Evolutionary conservation across 768 basidiomycete species (phyloP).

Genomic region (Pholiota microspora): DNA sequence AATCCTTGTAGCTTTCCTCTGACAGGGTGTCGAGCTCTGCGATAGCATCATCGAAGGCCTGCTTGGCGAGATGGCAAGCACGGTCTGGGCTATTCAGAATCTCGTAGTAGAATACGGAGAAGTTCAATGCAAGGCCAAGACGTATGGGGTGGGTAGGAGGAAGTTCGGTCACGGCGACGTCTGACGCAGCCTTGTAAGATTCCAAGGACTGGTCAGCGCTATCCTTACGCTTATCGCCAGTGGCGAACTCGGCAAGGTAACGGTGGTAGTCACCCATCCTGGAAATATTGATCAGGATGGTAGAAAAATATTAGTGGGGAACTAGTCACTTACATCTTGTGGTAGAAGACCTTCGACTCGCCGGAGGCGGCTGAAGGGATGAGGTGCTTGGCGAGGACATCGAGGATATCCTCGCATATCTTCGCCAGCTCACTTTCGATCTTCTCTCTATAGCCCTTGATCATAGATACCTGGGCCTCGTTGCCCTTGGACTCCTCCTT

Average conservation of each 20-base stretch:
- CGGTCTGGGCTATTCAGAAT: constrained; percentile 98
- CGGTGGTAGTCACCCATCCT: constrained; percentile 99
- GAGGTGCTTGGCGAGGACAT: constrained; percentile 96
- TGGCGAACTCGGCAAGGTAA: constrained; percentile 98
- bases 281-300: constrained; percentile 18
- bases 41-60: constrained; percentile 98
- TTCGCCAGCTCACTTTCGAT: constrained; percentile 95
- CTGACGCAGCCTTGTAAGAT: constrained; percentile 97
- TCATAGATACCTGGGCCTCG: constrained; percentile 93
- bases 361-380: constrained; percentile 95
- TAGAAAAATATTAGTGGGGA: not conserved
- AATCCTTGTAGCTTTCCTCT: constrained; percentile 99
- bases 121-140: constrained; percentile 97
- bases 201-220: constrained; percentile 97
- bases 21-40: constrained; percentile 98
- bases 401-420: constrained; percentile 98
- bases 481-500: constrained; percentile 99
- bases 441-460: constrained; percentile 97
- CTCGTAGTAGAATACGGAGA: constrained; percentile 99
- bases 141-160: constrained; percentile 97
- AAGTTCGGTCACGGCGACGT: constrained; percentile 94
- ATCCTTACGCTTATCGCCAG: constrained; percentile 95
- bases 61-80: constrained; percentile 98
- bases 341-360: constrained; percentile 99
- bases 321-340: constrained; percentile 80